Base-by-base conservation (phyloP, 106 monocot species). In the Alisma plantagoaquatica region DNA sequence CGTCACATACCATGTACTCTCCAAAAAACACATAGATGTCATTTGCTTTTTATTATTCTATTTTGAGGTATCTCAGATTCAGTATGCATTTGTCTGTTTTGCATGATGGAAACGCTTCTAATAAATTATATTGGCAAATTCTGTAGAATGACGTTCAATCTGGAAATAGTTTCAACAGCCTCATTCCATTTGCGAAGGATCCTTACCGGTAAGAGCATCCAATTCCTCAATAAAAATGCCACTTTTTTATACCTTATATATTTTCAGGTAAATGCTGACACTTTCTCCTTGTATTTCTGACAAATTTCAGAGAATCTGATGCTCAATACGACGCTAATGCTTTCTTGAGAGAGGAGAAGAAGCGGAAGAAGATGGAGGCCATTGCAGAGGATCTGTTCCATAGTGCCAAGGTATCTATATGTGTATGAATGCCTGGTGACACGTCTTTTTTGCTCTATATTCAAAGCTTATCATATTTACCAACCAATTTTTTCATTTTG, bases 311-410 rank as follows among this genome's bases (percentile, higher is more conserved):
- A 32, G 96, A 82, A 67, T 70, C 65, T 28, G 82, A 79, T 41
- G 78, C 64, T 16, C 71, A 52, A 42, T 59, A 65, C 15, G 62
- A 72, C 47, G 46, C 62, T 10, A 26, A 48, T 12, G 69, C 77
- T 22, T 82, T 73, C 60, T 60, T 77, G 51, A 81, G 58, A 49
- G 77, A 90, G 56, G 98, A 99, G 66, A 86, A 66, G 82, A 90
- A 79, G 49, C 65, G 76, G 23, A 90, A 79, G 51, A 78, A 85
- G 62, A 68, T 77, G 68, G 98, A 99, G 71, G 98, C 85, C 17
- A 56, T 90, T 61, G 81, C 85, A 0, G 98, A 99, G 53, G 90
- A 99, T 56, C 41, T 98, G 23, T 98, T 99, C 74, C 82, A 99
- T 61, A 82, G 59, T 67, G 82, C 71, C 52, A 85, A 90, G 98